Base-by-base conservation (phyloP, 2,329 filamentous ascomycete genomes). In the Pezicula rhizophila region DNA sequence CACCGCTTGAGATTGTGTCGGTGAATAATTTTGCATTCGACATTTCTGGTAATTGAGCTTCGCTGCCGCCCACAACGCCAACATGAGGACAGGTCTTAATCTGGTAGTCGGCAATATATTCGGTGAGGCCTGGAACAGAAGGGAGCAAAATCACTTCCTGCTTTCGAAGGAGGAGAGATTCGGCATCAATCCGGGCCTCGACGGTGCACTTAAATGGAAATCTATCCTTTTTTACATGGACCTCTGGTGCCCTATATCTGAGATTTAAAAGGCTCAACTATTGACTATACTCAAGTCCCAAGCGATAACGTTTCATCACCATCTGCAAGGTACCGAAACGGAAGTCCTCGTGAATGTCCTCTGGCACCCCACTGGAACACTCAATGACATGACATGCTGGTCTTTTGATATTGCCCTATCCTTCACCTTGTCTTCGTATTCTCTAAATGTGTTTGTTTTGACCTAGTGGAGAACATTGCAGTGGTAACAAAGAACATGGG, bases 401-500 rank as follows among this genome's bases (percentile, higher is more conserved):
- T 23, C 4, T 23, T 23, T 23, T 4, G 26, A 38, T 34, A 35
- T 44, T 28, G 25, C 25, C 44, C 20, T 25, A 38, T 41, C 6
- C 20, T 23, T 23, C 23, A 38, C 38, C 47, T 45, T 25, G 44
- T 37, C 17, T 42, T 39, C 41, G 26, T 42, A 34, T 35, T 34
- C 28, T 25, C 23, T 5, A 3, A 23, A 3, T 4, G 6, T 23
- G 23, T 5, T 7, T 7, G 47, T 39, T 45, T 4, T 10, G 38
- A 45, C 47, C 45, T 35, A 49, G 20, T 52, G 47, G 40, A 52
- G 50, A 12, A 52, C 35, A 26, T 33, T 39, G 47, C 47, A 52
- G 50, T 52, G 50, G 41, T 52, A 52, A 47, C 50, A 52, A 41
- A 45, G 47, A 37, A 52, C 37, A 45, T 52, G 47, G 38, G 42